Evolutionary conservation across 371 early-diverging fungal genomes (phyloP).

Genomic region (Phascolomyces articulosus): DNA sequence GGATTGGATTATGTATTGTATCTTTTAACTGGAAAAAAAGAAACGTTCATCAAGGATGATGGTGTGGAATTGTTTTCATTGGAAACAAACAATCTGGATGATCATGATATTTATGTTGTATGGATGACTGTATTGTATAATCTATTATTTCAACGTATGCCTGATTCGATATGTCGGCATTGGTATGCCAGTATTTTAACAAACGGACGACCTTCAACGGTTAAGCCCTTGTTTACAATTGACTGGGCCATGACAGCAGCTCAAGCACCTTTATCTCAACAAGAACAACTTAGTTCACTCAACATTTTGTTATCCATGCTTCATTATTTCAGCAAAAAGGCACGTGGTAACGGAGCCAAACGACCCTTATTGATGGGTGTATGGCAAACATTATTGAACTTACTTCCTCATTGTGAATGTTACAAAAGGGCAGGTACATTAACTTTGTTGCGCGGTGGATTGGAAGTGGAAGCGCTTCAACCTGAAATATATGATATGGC

Average conservation of each 20-base stretch:
- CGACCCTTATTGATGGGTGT: conserved; percentile 36
- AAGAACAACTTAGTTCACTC: conserved; percentile 24
- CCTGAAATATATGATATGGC: conserved; percentile 33
- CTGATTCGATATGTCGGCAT: conserved; percentile 21
- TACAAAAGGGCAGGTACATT: conserved; percentile 33
- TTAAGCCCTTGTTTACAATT: conserved; percentile 28
- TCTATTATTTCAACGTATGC: conserved; percentile 19
- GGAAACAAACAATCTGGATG: conserved; percentile 22
- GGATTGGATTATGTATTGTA: conserved; percentile 18
- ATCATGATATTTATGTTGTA: conserved; percentile 31
- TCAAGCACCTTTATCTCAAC: conserved; percentile 21
- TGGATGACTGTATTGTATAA: conserved; percentile 40
- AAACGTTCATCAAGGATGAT: conserved; percentile 6
- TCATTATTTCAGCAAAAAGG: conserved; percentile 26
- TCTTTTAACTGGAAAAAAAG: conserved; percentile 15
- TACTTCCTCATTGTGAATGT: conserved; percentile 26
- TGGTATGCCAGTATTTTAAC: conserved; percentile 31
- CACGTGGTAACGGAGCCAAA: conserved; percentile 21
- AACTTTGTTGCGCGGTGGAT: conserved; percentile 22
- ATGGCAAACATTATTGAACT: conserved; percentile 29
- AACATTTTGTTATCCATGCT: conserved; percentile 43
- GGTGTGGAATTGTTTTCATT: conserved; percentile 19
- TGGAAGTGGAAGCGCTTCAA: conserved; percentile 10
- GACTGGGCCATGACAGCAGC: conserved; percentile 26
- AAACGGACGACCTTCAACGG: conserved; percentile 18